Evolutionary conservation across 345 rosid genomes (phyloP), one percentile per base, ranked within the genome.

Genomic region (Gossypioides kirkii): DNA sequence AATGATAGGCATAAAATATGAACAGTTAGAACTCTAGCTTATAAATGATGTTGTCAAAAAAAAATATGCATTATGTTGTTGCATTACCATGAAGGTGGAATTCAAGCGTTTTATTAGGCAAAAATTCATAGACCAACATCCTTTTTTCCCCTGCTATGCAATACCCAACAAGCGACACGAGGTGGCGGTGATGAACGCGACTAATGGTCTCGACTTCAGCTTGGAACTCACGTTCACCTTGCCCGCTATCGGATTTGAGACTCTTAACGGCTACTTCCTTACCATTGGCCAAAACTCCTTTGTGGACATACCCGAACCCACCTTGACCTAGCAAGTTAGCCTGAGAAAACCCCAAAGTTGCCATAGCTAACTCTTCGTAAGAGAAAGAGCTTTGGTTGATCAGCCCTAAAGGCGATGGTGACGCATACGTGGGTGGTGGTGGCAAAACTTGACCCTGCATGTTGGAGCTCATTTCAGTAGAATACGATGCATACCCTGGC

Each of bases 191-290:
- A 72, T 94, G 98, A 62, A 94, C 98, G 11, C 94, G 90, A 64
- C 97, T 91, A 72, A 94, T 94, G 70, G 90, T 91, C 76, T 91
- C 96, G 22, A 94, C 97, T 82, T 94, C 97, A 8, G 93, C 94
- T 77, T 87, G 91, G 65, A 91, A 94, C 78, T 91, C 98, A 0
- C 86, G 83, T 42, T 87, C 88, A 1, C 97, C 97, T 77, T 91
- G 97, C 26, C 96, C 93, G 1, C 96, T 86, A 2, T 91, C 96
- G 1, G 82, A 68, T 83, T 90, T 94, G 12, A 94, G 88, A 63
- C 90, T 86, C 84, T 91, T 94, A 16, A 89, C 94, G 1, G 98
- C 97, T 9, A 94, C 79, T 82, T 87, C 98, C 80, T 94, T 94
- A 12, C 97, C 91, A 65, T 72, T 83, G 6, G 91, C 89, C 80